A percentile compares a stretch with the other conserved stretches of the same genome.
Evolutionary conservation across 2,329 filamentous ascomycete genomes (phyloP).

Genomic region (Pestalotiopsis sp.): DNA sequence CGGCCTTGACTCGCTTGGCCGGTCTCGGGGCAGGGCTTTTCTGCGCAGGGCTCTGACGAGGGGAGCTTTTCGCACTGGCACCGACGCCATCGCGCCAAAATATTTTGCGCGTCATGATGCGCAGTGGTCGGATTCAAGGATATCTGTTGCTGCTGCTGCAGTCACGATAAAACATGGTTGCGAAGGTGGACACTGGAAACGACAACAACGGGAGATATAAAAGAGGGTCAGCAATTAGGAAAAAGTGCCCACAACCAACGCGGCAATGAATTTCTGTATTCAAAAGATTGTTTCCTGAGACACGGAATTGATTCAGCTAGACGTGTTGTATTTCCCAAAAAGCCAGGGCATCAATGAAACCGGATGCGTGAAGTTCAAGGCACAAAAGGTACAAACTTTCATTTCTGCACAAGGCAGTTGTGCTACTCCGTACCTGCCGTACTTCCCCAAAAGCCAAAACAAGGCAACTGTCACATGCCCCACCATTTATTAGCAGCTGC

Average conservation of each 20-base stretch:
- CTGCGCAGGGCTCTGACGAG: background rate
- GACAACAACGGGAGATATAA: background rate
- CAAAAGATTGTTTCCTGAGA: background rate
- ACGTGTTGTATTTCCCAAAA: background rate
- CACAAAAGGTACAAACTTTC: too few species aligned
- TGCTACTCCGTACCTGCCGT: too few species aligned
- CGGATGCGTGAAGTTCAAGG: too few species aligned
- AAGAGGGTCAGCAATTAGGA: background rate
- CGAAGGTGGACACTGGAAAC: background rate
- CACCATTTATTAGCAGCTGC: background rate
- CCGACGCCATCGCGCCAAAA: conserved; percentile 2
- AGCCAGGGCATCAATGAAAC: too few species aligned
- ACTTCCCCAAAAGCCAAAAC: too few species aligned
- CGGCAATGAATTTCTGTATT: background rate
- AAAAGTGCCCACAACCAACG: background rate
- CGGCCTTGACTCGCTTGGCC: background rate
- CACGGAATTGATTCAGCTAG: background rate
- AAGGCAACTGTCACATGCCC: too few species aligned
- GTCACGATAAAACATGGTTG: background rate
- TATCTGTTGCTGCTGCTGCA: background rate
- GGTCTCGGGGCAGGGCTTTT: background rate
- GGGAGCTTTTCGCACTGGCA: background rate
- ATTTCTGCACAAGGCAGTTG: too few species aligned
- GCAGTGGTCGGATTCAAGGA: background rate
- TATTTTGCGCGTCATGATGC: conserved; percentile 11